Percentiles rank a stretch among this genome's conserved stretches.
phyloP scores from a whole-genome alignment of 495 filamentous ascomycete genomes.

The Aspergillus avenaceus region DNA sequence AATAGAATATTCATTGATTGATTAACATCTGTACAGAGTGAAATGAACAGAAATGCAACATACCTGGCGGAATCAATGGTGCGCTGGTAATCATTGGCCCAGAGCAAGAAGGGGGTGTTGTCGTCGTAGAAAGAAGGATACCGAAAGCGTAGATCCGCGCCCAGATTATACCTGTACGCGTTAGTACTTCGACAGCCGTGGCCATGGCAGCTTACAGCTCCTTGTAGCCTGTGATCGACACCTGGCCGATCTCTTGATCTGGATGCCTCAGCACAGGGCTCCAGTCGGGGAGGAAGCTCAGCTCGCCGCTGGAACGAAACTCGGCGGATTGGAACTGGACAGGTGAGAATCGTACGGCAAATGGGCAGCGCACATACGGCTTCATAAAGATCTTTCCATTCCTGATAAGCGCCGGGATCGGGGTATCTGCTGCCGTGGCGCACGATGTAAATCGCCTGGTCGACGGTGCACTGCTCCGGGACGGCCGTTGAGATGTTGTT shows the following conservation, averaged over 20 bases:
- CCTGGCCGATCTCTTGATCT: slow-evolving; percentile 42
- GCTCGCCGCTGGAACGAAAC: slow-evolving; percentile 36
- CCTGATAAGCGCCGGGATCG: slow-evolving; percentile 48
- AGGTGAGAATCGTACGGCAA: too few species aligned
- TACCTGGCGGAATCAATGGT: slow-evolving; percentile 48
- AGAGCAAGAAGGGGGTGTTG: slow-evolving; percentile 49
- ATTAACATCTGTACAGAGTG: too few species aligned
- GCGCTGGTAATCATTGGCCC: slow-evolving; percentile 54
- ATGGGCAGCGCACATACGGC: slow-evolving; percentile 37
- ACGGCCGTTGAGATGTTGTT: slow-evolving; percentile 44
- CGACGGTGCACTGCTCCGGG: slow-evolving; percentile 49
- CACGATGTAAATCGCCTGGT: slow-evolving; percentile 49
- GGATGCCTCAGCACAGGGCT: slow-evolving; percentile 46
- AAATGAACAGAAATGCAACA: too few species aligned
- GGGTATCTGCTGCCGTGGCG: slow-evolving; percentile 57
- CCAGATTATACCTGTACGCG: slow-evolving; percentile 18
- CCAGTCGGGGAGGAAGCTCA: slow-evolving; percentile 52
- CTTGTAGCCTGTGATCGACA: slow-evolving; percentile 52
- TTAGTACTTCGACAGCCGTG: slow-evolving; percentile 7
- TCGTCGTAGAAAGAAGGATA: slow-evolving; percentile 55
- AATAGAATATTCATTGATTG: too few species aligned
- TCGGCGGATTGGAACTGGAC: slow-evolving; percentile 37
- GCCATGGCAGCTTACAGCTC: slow-evolving; percentile 31
- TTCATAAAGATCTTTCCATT: slow-evolving; percentile 44
- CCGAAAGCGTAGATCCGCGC: slow-evolving; percentile 18